A percentile compares a stretch with the other conserved stretches of the same genome.
Conservation (phyloP, 331 rosid genomes). For the Rhamnella rubrinervis region DNA sequence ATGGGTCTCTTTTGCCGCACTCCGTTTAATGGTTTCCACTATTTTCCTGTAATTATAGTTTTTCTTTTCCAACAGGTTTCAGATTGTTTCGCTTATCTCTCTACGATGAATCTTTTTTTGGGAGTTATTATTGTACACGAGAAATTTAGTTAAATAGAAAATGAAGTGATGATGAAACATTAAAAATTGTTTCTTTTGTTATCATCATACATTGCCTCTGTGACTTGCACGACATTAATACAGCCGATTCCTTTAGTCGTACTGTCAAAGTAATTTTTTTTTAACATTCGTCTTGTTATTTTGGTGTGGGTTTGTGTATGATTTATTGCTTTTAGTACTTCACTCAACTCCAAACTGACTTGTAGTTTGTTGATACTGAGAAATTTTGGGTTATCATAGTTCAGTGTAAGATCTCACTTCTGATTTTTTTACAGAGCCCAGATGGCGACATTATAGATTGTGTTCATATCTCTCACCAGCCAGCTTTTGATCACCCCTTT, state of each 20-base stretch:
- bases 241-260: neutral
- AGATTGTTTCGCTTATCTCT: neutral
- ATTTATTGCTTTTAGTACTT: neutral
- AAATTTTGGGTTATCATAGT: neutral
- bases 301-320: neutral
- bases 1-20: neutral
- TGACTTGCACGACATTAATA: slow-evolving; percentile 12
- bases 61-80: neutral
- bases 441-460: slow-evolving; percentile 96
- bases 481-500: slow-evolving; percentile 96
- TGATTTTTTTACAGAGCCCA: slow-evolving; percentile 66
- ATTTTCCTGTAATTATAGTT: neutral
- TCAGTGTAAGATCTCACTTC: slow-evolving; percentile 7
- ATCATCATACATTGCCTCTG: slow-evolving; percentile 1
- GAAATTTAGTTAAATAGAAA: neutral
- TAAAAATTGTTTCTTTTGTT: neutral
- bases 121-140: slow-evolving; percentile 17
- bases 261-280: neutral
- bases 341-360: neutral
- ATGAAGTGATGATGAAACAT: slow-evolving; percentile 22
- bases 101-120: slow-evolving; percentile 25
- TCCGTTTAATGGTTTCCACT: neutral
- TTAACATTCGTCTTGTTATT: neutral
- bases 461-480: slow-evolving; percentile 75
- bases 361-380: neutral